These are phyloP conservation scores for Nannochloropsis gaditana DNA, from an alignment of 108 stramenopile genomes.

Conservation along the genomic window DNA sequence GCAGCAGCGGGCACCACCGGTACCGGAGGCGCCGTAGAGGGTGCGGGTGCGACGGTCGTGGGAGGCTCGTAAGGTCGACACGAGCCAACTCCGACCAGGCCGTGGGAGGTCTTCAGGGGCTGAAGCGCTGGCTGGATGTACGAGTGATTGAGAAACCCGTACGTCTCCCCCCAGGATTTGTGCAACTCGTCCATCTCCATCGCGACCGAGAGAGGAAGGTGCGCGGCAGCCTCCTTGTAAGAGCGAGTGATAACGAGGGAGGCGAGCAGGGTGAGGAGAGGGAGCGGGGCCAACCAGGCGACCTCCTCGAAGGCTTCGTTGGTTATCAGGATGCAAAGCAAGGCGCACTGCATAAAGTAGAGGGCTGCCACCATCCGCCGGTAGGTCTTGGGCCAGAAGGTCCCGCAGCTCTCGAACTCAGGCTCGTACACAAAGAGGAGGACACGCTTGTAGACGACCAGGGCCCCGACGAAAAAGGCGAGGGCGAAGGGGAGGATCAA, in stretches of 20 bases:
- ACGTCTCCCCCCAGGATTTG: not conserved
- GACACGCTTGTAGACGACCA: constrained; percentile 43
- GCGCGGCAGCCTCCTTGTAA: not conserved
- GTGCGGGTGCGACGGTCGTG: not conserved
- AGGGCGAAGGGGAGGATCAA: constrained; percentile 21
- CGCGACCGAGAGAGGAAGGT: not conserved
- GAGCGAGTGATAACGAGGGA: not conserved
- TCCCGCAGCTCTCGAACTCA: constrained; percentile 33
- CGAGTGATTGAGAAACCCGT: not conserved
- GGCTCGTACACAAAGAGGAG: constrained; percentile 41
- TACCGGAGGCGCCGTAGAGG: not conserved
- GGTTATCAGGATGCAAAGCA: constrained; percentile 20
- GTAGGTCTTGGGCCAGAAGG: constrained; percentile 24
- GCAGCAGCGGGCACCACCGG: not conserved
- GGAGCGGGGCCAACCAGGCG: not conserved
- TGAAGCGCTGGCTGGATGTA: not conserved
- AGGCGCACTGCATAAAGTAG: not conserved
- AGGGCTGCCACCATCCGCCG: not conserved
- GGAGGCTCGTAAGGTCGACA: not conserved
- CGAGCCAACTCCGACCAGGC: not conserved
- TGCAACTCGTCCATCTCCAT: not conserved
- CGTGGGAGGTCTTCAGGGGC: not conserved
- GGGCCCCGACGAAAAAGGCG: constrained; percentile 33
- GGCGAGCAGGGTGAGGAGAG: not conserved
- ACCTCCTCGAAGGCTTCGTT: not conserved